Base-by-base conservation (phyloP, 805 yeast genomes). In the Naumovozyma castellii region DNA sequence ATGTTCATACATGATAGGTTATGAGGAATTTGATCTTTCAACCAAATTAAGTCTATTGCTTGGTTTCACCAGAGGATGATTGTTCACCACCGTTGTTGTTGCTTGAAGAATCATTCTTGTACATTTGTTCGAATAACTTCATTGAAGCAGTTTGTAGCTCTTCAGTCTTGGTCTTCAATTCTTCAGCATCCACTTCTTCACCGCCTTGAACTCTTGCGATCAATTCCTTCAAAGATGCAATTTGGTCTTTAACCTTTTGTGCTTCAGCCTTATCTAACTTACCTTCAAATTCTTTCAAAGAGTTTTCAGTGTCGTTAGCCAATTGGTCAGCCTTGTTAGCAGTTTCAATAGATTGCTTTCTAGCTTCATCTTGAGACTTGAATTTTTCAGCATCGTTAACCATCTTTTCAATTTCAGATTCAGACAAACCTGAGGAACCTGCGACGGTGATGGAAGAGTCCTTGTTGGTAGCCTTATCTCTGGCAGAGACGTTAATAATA, bases 391-490 rank as follows among this genome's bases (percentile, higher is more conserved):
- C 94, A 55, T 84, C 94, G 66, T 73, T 77, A 45, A 87, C 90
- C 85, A 88, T 80, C 66, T 80, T 76, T 67, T 86, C 95, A 61
- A 87, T 83, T 72, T 87, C 96, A 44, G 82, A 62, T 59, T 86
- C 92, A 50, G 88, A 79, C 64, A 87, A 72, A 66, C 96, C 97
- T 35, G 95, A 84, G 42, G 95, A 84, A 52, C 95, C 97, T 51
- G 95, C 95, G 49, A 87, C 96, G 38, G 96, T 87, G 68, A 87
- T 88, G 45, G 95, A 84, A 42, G 95, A 87, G 53, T 84, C 88
- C 76, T 87, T 87, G 72, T 82, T 84, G 49, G 94, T 78, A 49
- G 88, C 92, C 75, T 86, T 84, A 71, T 87, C 97, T 57, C 80
- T 79, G 41, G 96, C 96, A 65, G 85, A 78, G 43, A 87, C 96